Percentiles rank a stretch among this genome's conserved stretches.
phyloP scores from a whole-genome alignment of 2,329 filamentous ascomycete species.

The Colletotrichum tropicale region DNA sequence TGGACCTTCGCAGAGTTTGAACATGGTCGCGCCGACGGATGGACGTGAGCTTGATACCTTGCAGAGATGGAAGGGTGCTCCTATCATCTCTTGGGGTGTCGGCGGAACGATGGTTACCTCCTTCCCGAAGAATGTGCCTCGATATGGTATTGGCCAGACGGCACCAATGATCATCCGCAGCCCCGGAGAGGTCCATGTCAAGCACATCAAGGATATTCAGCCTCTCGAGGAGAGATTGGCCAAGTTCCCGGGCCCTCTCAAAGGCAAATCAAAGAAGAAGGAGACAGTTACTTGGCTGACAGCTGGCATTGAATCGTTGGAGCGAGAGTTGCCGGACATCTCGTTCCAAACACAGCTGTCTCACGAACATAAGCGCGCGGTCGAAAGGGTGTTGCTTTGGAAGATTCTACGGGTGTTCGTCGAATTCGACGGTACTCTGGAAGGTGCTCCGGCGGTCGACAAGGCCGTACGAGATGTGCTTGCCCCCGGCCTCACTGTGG shows the following conservation, averaged over 20 bases:
- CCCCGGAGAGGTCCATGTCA: slow-evolving; percentile 82
- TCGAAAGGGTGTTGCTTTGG: slow-evolving; percentile 86
- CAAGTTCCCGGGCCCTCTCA: slow-evolving; percentile 89
- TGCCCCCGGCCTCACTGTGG: slow-evolving; percentile 56
- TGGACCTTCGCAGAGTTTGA: slow-evolving; percentile 59
- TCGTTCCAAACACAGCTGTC: slow-evolving; percentile 52
- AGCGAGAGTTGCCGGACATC: slow-evolving; percentile 59
- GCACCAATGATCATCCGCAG: slow-evolving; percentile 81
- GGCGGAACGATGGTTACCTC: slow-evolving; percentile 82
- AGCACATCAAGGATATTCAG: slow-evolving; percentile 74
- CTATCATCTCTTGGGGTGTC: slow-evolving; percentile 86
- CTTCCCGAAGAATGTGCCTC: slow-evolving; percentile 87
- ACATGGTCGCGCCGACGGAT: slow-evolving; percentile 67
- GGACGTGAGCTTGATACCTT: slow-evolving; percentile 76
- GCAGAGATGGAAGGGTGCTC: slow-evolving; percentile 88
- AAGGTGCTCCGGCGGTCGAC: slow-evolving; percentile 74
- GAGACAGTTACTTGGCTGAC: slow-evolving; percentile 83
- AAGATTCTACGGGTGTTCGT: slow-evolving; percentile 82
- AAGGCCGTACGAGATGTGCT: slow-evolving; percentile 78
- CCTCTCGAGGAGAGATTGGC: slow-evolving; percentile 74
- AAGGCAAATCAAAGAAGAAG: slow-evolving; percentile 93
- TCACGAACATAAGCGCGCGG: slow-evolving; percentile 70
- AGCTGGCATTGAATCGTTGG: slow-evolving; percentile 75
- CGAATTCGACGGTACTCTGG: slow-evolving; percentile 83
- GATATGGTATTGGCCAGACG: slow-evolving; percentile 77